Evolutionary conservation across 2,329 filamentous ascomycete species (phyloP), one percentile per base, ranked within the genome.

Genomic region (Hansfordia pulvinata): DNA sequence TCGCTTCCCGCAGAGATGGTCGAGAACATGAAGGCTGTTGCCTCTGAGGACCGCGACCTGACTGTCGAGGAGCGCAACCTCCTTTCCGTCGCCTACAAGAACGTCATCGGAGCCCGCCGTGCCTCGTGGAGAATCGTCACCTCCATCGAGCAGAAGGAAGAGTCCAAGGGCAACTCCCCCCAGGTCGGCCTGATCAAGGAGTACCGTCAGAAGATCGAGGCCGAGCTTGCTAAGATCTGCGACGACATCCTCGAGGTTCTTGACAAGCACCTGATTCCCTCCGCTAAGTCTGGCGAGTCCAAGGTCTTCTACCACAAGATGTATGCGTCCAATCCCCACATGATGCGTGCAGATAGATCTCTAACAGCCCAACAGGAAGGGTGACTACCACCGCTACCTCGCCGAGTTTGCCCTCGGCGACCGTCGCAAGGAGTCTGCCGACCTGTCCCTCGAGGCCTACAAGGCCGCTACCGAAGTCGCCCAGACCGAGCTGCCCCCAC

Each of bases 231-330:
- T 74, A 82, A 86, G 68, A 84, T 94, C 62, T 96, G 88, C 75
- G 76, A 94, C 66, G 88, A 96, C 66, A 84, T 94, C 44, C 79
- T 96, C 44, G 79, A 93, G 49, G 88, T 96, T 45, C 71, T 96
- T 41, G 86, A 94, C 57, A 69, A 93, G 52, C 77, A 76, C 54
- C 70, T 96, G 51, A 96, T 96, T 54, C 86, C 86, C 60, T 88
- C 90, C 62, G 88, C 88, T 53, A 80, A 90, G 62, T 80, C 83
- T 42, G 88, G 88, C 65, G 88, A 96, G 72, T 93, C 85, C 58
- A 96, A 94, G 77, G 88, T 96, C 56, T 96, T 96, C 64, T 96
- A 96, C 70, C 86, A 94, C 79, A 96, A 96, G 77, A 96, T 96
- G 88, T 94, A 66, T 47, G 82, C 69, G 39, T 33, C 39, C 34